These are phyloP conservation scores for Trichoderma brevicompactum DNA, from an alignment of 2,329 filamentous ascomycete species.

Conservation along the genomic window DNA sequence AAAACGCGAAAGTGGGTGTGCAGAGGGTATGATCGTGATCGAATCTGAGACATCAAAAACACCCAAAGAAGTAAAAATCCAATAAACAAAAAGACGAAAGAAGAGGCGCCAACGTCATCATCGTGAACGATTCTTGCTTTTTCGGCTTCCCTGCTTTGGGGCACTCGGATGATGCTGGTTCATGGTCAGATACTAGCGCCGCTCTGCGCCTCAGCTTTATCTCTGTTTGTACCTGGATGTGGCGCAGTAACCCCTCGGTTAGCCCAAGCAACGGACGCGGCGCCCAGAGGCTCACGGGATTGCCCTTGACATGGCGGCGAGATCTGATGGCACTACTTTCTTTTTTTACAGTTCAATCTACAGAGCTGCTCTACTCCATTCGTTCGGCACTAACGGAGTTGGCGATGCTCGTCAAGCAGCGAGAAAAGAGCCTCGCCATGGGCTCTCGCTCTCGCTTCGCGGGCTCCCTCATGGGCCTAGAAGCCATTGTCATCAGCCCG, in stretches of 20 bases:
- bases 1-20: background rate
- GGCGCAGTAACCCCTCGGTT: slow-evolving; percentile 23
- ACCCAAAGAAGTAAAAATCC: background rate
- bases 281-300: no score
- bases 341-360: background rate
- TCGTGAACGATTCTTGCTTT: background rate
- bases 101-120: slow-evolving; percentile 1
- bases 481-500: background rate
- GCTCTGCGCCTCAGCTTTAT: slow-evolving; percentile 28
- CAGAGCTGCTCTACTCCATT: background rate
- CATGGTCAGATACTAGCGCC: slow-evolving; percentile 24
- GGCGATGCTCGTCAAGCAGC: background rate
- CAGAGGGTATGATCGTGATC: background rate
- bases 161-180: background rate
- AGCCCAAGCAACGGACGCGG: no score
- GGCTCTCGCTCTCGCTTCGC: no score
- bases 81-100: background rate
- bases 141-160: background rate
- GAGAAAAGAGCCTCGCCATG: background rate
- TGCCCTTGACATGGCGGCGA: no score
- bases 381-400: slow-evolving; percentile 3
- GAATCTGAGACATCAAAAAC: slow-evolving; percentile 1
- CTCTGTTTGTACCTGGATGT: slow-evolving; percentile 25
- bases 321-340: background rate
- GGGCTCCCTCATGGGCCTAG: no score